These are phyloP conservation scores for Pugionium dolabratum DNA, from an alignment of 345 rosid species.

Conservation along the genomic window DNA sequence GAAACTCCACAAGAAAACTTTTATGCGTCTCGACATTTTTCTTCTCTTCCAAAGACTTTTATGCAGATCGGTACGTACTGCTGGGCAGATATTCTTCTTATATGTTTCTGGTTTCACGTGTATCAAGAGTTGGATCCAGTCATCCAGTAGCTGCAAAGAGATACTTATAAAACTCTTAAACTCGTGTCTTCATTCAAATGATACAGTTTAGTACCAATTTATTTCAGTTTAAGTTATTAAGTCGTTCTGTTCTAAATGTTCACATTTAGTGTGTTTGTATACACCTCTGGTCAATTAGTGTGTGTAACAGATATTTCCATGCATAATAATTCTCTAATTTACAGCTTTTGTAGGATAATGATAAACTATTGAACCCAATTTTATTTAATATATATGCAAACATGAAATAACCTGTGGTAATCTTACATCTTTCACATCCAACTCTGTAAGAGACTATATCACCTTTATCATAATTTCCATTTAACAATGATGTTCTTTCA, in stretches of 20 bases:
- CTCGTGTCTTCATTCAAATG: background rate
- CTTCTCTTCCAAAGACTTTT: background rate
- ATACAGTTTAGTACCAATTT: background rate
- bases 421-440: conserved; percentile 24
- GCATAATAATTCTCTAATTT: too few relatives aligned
- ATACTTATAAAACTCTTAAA: conserved; percentile 31
- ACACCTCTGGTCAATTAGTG: too few relatives aligned
- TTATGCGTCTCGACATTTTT: conserved; percentile 42
- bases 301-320: too few relatives aligned
- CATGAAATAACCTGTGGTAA: conserved; percentile 16
- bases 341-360: background rate
- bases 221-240: background rate
- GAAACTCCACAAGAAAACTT: conserved; percentile 70
- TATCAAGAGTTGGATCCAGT: conserved; percentile 62
- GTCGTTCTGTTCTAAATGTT: too few relatives aligned
- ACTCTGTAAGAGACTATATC: conserved; percentile 1
- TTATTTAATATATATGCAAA: conserved; percentile 8
- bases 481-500: conserved; percentile 36
- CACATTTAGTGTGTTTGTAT: too few relatives aligned
- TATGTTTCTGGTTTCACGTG: conserved; percentile 49
- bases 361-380: background rate
- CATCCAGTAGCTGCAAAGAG: conserved; percentile 57
- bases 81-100: background rate
- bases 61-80: background rate
- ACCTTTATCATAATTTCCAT: conserved; percentile 33